phyloP scores from a whole-genome alignment of 2,329 filamentous ascomycete genomes.

The Rutstroemia sp. region DNA sequence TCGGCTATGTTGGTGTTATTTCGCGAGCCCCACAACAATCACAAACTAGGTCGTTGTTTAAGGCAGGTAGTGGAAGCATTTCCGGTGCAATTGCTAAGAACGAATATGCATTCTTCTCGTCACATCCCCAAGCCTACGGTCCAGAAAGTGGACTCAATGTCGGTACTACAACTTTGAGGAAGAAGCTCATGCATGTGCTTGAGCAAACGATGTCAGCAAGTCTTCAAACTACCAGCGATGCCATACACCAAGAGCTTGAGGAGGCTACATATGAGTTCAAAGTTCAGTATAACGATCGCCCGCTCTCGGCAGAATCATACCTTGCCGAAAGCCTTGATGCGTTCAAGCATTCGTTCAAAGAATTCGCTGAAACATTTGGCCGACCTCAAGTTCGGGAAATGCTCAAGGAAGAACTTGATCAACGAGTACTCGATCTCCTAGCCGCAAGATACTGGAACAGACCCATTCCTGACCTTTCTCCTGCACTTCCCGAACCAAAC shows the following conservation, averaged over 20 bases:
- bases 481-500: constrained; percentile 59
- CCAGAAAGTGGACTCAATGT: constrained; percentile 64
- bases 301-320: constrained; percentile 91
- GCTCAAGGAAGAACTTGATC: constrained; percentile 86
- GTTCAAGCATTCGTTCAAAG: constrained; percentile 97
- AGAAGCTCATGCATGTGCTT: constrained; percentile 94
- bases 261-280: constrained; percentile 99
- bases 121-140: constrained; percentile 76
- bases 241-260: constrained; percentile 89
- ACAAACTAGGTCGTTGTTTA: constrained; percentile 62
- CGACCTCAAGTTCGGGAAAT: constrained; percentile 82
- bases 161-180: constrained; percentile 79
- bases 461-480: constrained; percentile 75
- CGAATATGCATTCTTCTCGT: constrained; percentile 78
- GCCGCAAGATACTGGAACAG: constrained; percentile 97
- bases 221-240: constrained; percentile 80
- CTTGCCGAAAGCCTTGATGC: constrained; percentile 89
- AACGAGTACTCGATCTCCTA: constrained; percentile 86
- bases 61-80: constrained; percentile 73
- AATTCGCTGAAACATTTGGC: constrained; percentile 84
- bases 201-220: constrained; percentile 96
- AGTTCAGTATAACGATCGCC: constrained; percentile 96
- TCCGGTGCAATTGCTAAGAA: constrained; percentile 77
- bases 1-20: constrained; percentile 95
- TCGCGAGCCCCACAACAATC: constrained; percentile 61